Conservation (phyloP, 108 stramenopile genomes). For the Stephanodiscus triporus region DNA sequence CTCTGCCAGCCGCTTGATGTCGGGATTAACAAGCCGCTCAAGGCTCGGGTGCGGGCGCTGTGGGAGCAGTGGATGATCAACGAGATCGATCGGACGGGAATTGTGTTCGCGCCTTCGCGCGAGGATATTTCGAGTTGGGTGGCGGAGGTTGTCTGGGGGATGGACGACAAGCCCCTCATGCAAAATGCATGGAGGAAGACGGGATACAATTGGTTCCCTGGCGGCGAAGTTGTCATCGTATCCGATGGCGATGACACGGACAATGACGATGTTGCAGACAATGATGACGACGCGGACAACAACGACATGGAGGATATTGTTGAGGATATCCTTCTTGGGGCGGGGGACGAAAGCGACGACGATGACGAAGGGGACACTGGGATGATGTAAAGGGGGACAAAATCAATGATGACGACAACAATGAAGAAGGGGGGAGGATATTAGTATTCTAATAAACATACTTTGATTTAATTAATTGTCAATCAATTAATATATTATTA, state of each 20-base stretch:
- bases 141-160: constrained; percentile 34
- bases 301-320: too few species aligned
- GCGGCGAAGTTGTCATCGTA: constrained; percentile 1
- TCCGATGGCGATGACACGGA: constrained; percentile 6
- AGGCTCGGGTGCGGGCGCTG: neutral
- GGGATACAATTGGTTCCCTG: too few species aligned
- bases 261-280: neutral
- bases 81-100: too few species aligned
- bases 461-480: too few species aligned
- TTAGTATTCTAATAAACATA: too few species aligned
- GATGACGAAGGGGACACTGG: neutral
- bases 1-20: too few species aligned
- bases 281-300: neutral
- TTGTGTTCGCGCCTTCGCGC: too few species aligned
- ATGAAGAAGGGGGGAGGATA: too few species aligned
- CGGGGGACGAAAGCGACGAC: neutral
- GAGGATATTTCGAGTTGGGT: neutral
- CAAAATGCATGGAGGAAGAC: neutral
- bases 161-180: neutral
- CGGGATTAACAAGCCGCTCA: neutral
- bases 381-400: neutral
- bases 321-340: neutral
- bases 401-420: too few species aligned
- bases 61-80: neutral
- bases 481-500: too few species aligned